phyloP scores from a whole-genome alignment of 2,329 filamentous ascomycete genomes.

The Elsinoe australis region DNA sequence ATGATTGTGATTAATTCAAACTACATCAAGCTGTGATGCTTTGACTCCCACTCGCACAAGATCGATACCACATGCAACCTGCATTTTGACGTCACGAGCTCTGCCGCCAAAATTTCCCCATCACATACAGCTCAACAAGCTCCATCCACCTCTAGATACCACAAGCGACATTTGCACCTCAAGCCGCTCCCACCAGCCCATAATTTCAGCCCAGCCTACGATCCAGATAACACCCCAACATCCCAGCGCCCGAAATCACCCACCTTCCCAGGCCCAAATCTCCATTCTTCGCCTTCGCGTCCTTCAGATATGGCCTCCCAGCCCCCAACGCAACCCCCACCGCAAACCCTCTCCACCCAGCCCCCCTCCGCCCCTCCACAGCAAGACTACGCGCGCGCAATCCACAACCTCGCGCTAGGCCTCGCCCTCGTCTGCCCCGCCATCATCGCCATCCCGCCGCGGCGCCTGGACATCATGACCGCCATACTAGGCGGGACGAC shows the following conservation, averaged over 20 bases:
- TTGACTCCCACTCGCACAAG: background rate
- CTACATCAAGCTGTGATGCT: background rate
- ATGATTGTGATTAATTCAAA: too few species aligned
- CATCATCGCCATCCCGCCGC: constrained; percentile 50
- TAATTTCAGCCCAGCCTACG: too few species aligned
- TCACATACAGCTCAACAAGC: too few species aligned
- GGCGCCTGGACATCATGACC: constrained; percentile 56
- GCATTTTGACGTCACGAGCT: constrained; percentile 7
- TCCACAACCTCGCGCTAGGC: constrained; percentile 43
- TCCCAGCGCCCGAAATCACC: too few species aligned
- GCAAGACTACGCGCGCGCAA: constrained; percentile 26
- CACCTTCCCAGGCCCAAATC: too few species aligned
- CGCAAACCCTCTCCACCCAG: constrained; percentile 7
- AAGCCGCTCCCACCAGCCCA: too few species aligned
- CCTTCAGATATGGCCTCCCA: background rate
- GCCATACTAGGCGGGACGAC: constrained; percentile 45
- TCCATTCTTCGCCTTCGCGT: too few species aligned
- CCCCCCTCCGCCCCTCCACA: constrained; percentile 16
- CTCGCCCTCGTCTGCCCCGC: constrained; percentile 47
- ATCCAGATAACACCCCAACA: background rate
- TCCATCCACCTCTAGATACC: background rate
- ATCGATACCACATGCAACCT: background rate
- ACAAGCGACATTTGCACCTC: too few species aligned
- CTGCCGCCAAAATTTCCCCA: too few species aligned
- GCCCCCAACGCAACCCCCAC: background rate